These are phyloP conservation scores for Boletus speciosus DNA, from an alignment of 768 basidiomycete species.

Conservation along the genomic window DNA sequence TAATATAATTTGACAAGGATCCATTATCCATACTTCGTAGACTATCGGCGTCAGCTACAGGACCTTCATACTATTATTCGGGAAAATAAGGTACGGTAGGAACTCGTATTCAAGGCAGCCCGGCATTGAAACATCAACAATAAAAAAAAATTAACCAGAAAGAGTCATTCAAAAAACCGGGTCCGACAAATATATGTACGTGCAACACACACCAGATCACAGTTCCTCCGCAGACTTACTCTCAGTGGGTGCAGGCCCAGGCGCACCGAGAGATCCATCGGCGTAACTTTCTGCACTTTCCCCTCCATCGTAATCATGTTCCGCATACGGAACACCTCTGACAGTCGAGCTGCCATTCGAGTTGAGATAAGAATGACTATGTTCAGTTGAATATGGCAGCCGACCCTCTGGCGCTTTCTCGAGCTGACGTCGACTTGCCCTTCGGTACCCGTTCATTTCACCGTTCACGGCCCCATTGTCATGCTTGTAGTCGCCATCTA, in stretches of 20 bases:
- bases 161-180: not conserved
- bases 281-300: not conserved
- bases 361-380: not conserved
- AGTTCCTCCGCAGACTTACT: constrained; percentile 29
- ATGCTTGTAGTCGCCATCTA: constrained; percentile 11
- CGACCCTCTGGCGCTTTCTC: constrained; percentile 72
- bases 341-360: constrained; percentile 12
- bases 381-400: constrained; percentile 27
- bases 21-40: too few relatives aligned
- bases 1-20: too few relatives aligned
- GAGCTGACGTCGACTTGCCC: constrained; percentile 57
- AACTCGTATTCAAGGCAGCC: not conserved
- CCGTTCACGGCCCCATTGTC: not conserved
- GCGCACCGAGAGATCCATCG: constrained; percentile 13
- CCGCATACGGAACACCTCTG: constrained; percentile 4
- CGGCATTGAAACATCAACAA: not conserved
- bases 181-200: not conserved
- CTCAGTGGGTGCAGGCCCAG: constrained; percentile 34
- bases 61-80: too few relatives aligned
- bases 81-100: not conserved
- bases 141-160: not conserved
- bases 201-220: constrained; percentile 2
- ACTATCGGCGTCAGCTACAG: too few relatives aligned
- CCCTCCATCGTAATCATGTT: constrained; percentile 11
- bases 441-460: constrained; percentile 29